phyloP scores from a whole-genome alignment of 495 filamentous ascomycete genomes.

The Trichoderma reesei region DNA sequence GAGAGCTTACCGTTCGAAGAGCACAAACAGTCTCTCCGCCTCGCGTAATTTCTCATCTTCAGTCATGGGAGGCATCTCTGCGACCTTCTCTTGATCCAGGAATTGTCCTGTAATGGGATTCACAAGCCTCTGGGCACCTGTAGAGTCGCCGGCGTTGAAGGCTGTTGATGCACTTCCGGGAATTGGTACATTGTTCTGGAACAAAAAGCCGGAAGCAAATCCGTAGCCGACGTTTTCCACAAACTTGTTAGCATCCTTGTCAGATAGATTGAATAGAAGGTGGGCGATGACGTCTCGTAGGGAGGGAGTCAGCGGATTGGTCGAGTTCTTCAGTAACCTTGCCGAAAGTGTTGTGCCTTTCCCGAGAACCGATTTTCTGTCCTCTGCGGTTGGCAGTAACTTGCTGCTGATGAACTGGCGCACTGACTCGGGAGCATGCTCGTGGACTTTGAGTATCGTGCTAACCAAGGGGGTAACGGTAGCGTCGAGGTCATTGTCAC shows the following conservation, averaged over 20 bases:
- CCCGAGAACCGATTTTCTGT: conserved; percentile 73
- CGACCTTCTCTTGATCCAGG: conserved; percentile 54
- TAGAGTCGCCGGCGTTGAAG: conserved; percentile 41
- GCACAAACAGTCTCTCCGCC: conserved; percentile 83
- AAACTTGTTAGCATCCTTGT: conserved; percentile 59
- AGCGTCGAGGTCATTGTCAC: conserved; percentile 57
- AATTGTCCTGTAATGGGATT: conserved; percentile 92
- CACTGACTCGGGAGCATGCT: conserved; percentile 55
- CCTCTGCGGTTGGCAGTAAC: conserved; percentile 68
- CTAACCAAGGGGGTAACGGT: conserved; percentile 60
- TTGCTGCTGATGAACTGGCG: conserved; percentile 48
- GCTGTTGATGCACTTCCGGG: conserved; percentile 44
- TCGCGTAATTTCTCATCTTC: conserved; percentile 86
- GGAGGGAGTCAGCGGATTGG: conserved; percentile 55
- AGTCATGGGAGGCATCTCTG: conserved; percentile 62
- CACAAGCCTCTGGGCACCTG: conserved; percentile 30
- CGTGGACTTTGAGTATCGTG: conserved; percentile 60
- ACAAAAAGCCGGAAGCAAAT: conserved; percentile 80
- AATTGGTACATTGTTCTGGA: conserved; percentile 68
- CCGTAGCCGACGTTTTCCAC: conserved; percentile 84
- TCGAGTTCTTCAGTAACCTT: conserved; percentile 69
- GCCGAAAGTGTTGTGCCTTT: conserved; percentile 64
- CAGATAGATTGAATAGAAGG: conserved; percentile 79
- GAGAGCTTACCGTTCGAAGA: conserved; percentile 72
- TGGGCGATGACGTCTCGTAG: conserved; percentile 66